A percentile compares a stretch with the other conserved stretches of the same genome.
These are phyloP conservation scores for Lycium barbarum DNA, from an alignment of 257 asterid genomes.

Conservation along the genomic window DNA sequence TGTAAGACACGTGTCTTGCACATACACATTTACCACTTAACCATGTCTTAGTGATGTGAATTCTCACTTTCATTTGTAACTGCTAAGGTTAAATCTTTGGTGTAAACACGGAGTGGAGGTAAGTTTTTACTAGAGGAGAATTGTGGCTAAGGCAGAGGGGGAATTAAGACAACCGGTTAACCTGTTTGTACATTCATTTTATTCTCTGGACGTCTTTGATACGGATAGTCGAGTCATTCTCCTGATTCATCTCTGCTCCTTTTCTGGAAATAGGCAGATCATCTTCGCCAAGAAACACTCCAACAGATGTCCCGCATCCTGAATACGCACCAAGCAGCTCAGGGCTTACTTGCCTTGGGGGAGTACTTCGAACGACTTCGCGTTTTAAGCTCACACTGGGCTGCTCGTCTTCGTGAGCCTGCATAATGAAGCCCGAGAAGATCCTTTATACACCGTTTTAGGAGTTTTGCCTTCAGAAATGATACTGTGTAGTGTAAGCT, in stretches of 20 bases:
- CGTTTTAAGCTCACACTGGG: slow-evolving; percentile 47
- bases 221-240: not conserved
- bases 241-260: not conserved
- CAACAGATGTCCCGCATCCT: slow-evolving; percentile 48
- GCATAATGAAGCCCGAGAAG: slow-evolving; percentile 38
- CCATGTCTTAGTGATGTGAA: not conserved
- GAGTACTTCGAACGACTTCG: slow-evolving; percentile 55
- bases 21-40: no score
- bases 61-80: not conserved
- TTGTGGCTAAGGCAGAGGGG: not conserved
- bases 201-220: not conserved
- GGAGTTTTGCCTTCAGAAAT: slow-evolving; percentile 18
- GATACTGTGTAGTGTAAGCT: slow-evolving; percentile 21
- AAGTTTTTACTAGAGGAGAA: not conserved
- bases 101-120: not conserved
- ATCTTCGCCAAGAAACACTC: slow-evolving; percentile 52
- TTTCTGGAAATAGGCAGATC: slow-evolving; percentile 52
- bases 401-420: slow-evolving; percentile 40
- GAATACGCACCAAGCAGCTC: slow-evolving; percentile 48
- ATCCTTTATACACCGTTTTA: slow-evolving; percentile 21
- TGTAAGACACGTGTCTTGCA: not conserved
- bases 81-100: not conserved
- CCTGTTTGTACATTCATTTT: not conserved
- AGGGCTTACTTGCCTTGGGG: slow-evolving; percentile 51
- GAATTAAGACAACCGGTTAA: not conserved